Percentiles rank a stretch among this genome's conserved stretches.
phyloP scores from a whole-genome alignment of 495 filamentous ascomycete species.

The Neurospora sp. region DNA sequence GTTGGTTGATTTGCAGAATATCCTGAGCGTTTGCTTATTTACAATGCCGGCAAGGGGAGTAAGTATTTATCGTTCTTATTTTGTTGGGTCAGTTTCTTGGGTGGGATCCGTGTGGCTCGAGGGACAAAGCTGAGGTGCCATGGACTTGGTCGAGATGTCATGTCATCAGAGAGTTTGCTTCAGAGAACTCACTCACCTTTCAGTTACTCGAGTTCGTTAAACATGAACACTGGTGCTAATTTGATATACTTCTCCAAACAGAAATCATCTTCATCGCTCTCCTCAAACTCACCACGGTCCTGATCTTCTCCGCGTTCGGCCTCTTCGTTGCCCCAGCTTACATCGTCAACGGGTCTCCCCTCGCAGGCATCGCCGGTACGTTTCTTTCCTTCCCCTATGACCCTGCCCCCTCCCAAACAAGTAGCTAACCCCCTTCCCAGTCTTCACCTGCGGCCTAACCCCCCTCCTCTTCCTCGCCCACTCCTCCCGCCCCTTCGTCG shows the following conservation, averaged over 20 bases:
- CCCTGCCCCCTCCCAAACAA: neutral
- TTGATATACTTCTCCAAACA: neutral
- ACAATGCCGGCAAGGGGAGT: constrained; percentile 58
- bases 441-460: constrained; percentile 47
- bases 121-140: neutral
- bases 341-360: constrained; percentile 35
- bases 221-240: neutral
- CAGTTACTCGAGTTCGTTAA: neutral
- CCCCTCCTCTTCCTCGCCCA: constrained; percentile 60
- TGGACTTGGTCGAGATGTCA: neutral
- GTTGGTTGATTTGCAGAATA: constrained; percentile 12
- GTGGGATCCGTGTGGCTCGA: neutral
- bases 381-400: neutral
- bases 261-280: constrained; percentile 53
- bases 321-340: constrained; percentile 52
- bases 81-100: neutral
- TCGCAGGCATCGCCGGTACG: constrained; percentile 29
- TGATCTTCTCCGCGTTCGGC: constrained; percentile 55
- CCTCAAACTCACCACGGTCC: constrained; percentile 60
- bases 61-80: neutral
- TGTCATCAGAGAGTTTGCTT: neutral
- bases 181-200: neutral
- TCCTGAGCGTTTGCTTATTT: constrained; percentile 57
- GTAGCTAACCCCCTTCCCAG: constrained; percentile 22
- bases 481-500: constrained; percentile 58